These are phyloP conservation scores for Alternaria tenuissima DNA, from an alignment of 2,329 filamentous ascomycete genomes.

Conservation along the genomic window DNA sequence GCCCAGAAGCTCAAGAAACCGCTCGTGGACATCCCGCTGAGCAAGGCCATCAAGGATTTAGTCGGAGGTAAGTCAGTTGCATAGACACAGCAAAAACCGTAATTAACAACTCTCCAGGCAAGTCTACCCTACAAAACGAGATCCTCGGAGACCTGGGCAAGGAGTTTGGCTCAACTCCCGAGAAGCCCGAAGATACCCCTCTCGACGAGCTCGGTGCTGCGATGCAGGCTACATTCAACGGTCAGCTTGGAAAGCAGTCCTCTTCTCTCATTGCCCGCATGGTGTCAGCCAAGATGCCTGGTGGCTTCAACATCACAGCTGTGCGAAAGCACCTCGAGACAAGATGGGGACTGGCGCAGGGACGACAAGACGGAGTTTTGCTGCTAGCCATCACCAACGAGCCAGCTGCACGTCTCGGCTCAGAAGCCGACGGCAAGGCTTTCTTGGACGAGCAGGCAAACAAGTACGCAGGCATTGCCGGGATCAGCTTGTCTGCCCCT, in stretches of 20 bases:
- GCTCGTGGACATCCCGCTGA: constrained; percentile 84
- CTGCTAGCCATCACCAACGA: constrained; percentile 92
- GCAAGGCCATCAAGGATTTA: constrained; percentile 97
- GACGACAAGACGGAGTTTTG: constrained; percentile 89
- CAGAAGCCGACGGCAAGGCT: constrained; percentile 88
- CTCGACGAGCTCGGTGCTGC: constrained; percentile 93
- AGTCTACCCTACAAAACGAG: constrained; percentile 98
- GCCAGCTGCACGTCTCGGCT: constrained; percentile 84
- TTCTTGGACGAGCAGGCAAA: constrained; percentile 89
- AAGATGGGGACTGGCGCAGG: constrained; percentile 85
- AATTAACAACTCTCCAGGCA: constrained; percentile 66
- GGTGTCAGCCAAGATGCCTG: constrained; percentile 99
- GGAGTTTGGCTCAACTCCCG: constrained; percentile 96
- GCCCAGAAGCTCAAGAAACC: constrained; percentile 98
- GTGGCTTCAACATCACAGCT: constrained; percentile 97
- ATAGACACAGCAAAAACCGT: constrained; percentile 15
- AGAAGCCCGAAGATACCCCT: constrained; percentile 97
- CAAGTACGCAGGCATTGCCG: constrained; percentile 85
- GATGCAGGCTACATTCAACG: constrained; percentile 99
- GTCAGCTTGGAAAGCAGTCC: constrained; percentile 96
- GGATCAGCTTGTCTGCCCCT: constrained; percentile 82
- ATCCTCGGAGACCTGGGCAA: constrained; percentile 97
- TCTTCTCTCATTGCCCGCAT: constrained; percentile 90
- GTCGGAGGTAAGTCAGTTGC: constrained; percentile 79
- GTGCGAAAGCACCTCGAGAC: constrained; percentile 95